These are phyloP conservation scores for Clitopilus passeckerianus DNA, from an alignment of 768 basidiomycete species.

Conservation along the genomic window DNA sequence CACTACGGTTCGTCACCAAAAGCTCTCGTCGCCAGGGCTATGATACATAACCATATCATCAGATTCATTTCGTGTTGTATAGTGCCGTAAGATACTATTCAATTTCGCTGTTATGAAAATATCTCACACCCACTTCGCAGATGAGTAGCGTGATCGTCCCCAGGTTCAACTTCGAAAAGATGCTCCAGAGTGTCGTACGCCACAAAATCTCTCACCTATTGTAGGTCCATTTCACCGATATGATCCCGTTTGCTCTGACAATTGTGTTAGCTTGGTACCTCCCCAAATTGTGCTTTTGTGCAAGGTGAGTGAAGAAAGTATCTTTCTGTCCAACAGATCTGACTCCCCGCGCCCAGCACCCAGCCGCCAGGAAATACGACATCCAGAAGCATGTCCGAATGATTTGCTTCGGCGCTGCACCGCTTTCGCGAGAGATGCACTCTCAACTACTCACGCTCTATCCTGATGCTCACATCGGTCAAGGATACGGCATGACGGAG, in stretches of 20 bases:
- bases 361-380: slow-evolving; percentile 44
- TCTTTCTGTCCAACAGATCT: neutral
- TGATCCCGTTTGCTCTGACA: neutral
- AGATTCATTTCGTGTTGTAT: slow-evolving; percentile 58
- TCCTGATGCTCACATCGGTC: slow-evolving; percentile 50
- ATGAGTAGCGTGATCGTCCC: slow-evolving; percentile 54
- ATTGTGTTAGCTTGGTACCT: slow-evolving; percentile 42
- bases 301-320: slow-evolving; percentile 30
- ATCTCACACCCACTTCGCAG: slow-evolving; percentile 7
- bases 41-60: neutral
- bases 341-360: slow-evolving; percentile 33
- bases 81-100: slow-evolving; percentile 36
- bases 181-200: slow-evolving; percentile 55
- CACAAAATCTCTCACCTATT: slow-evolving; percentile 54
- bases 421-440: slow-evolving; percentile 49
- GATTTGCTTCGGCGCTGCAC: slow-evolving; percentile 55
- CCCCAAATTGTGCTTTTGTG: slow-evolving; percentile 54
- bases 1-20: slow-evolving; percentile 37
- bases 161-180: slow-evolving; percentile 55
- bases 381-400: slow-evolving; percentile 35
- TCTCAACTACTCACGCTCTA: slow-evolving; percentile 42
- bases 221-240: slow-evolving; percentile 17
- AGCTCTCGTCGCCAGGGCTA: slow-evolving; percentile 1
- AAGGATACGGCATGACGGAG: slow-evolving; percentile 62
- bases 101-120: neutral